These are phyloP conservation scores for Trichoderma koningiopsis DNA, from an alignment of 2,329 filamentous ascomycete species.

Conservation along the genomic window DNA sequence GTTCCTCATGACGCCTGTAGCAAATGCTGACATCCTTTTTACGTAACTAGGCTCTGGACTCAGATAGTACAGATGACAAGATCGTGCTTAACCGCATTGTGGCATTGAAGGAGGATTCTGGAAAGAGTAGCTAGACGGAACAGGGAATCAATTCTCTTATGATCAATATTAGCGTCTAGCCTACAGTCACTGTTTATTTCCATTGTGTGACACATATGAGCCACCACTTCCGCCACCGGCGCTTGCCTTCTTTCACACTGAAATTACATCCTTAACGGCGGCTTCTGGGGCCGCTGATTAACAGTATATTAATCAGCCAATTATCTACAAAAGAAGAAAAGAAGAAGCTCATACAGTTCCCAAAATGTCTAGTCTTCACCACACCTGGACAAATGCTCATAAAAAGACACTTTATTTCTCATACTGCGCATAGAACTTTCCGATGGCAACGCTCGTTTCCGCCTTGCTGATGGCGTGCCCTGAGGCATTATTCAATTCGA, in stretches of 20 bases:
- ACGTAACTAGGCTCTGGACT: constrained; percentile 61
- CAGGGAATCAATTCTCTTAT: neutral
- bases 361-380: neutral
- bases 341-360: neutral
- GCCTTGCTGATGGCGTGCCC: constrained; percentile 14
- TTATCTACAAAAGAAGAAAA: too few species aligned
- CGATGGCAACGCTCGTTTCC: neutral
- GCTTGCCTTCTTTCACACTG: constrained; percentile 4
- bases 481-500: neutral
- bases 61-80: constrained; percentile 71
- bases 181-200: constrained; percentile 11
- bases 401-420: neutral
- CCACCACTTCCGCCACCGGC: constrained; percentile 4
- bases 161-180: neutral
- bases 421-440: constrained; percentile 5
- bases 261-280: neutral
- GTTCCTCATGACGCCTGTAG: neutral
- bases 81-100: constrained; percentile 86
- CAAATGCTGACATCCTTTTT: neutral
- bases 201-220: neutral
- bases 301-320: neutral
- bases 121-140: constrained; percentile 9
- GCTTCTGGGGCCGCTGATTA: neutral
- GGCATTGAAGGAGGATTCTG: constrained; percentile 74
- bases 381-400: neutral